A percentile compares a stretch with the other conserved stretches of the same genome.
These are phyloP conservation scores for Colletotrichum horii DNA, from an alignment of 2,329 filamentous ascomycete species.

Conservation along the genomic window DNA sequence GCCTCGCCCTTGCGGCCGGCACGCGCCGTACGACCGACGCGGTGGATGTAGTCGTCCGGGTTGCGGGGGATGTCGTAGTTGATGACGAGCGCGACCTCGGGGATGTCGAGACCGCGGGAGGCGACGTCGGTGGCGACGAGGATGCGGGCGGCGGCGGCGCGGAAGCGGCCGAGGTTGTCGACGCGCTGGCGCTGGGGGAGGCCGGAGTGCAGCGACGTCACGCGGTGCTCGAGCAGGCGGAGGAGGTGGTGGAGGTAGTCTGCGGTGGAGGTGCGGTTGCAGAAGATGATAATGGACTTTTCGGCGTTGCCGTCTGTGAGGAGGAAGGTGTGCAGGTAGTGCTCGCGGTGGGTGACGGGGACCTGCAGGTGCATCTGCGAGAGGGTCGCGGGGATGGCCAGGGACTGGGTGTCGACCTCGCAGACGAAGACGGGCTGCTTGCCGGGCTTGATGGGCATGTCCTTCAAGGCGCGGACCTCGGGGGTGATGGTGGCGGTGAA, in stretches of 20 bases:
- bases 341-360: constrained; percentile 90
- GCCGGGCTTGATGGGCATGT: constrained; percentile 71
- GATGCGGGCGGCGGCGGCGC: constrained; percentile 85
- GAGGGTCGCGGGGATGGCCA: constrained; percentile 82
- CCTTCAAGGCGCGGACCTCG: constrained; percentile 86
- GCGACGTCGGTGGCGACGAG: constrained; percentile 96
- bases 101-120: constrained; percentile 92
- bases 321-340: constrained; percentile 90
- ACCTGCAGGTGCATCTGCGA: constrained; percentile 86
- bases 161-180: constrained; percentile 89
- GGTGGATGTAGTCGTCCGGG: constrained; percentile 96
- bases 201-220: constrained; percentile 88
- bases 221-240: constrained; percentile 83
- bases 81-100: constrained; percentile 85
- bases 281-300: constrained; percentile 90
- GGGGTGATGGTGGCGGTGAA: constrained; percentile 96
- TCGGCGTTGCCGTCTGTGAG: constrained; percentile 76
- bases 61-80: constrained; percentile 98
- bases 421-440: constrained; percentile 85
- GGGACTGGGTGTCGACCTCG: constrained; percentile 78
- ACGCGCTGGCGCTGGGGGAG: constrained; percentile 85
- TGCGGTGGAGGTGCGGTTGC: constrained; percentile 88
- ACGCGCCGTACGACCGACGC: constrained; percentile 93
- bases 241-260: constrained; percentile 89
- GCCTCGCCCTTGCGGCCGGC: constrained; percentile 84